Conservation (phyloP, 306 rosid species). For the Oemleria cerasiformis region DNA sequence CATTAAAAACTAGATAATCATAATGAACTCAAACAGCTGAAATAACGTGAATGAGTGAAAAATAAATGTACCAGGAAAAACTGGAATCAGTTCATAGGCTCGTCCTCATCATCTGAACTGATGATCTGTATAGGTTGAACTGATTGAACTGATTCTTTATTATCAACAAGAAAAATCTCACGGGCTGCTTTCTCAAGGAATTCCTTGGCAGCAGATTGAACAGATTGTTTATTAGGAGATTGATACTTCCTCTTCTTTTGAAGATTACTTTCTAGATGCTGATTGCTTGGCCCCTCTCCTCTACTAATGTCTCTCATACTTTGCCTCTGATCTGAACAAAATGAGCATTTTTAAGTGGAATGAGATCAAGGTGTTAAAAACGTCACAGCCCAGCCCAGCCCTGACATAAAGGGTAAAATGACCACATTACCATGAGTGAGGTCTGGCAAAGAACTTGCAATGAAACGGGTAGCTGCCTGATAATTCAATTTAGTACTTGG, state of each 20-base stretch:
- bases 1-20: background rate
- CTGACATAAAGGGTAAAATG: slow-evolving; percentile 9
- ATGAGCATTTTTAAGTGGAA: background rate
- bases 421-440: slow-evolving; percentile 65
- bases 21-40: background rate
- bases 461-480: slow-evolving; percentile 90
- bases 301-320: slow-evolving; percentile 67
- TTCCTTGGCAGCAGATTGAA: slow-evolving; percentile 71
- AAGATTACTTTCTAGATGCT: slow-evolving; percentile 42
- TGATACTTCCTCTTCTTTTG: slow-evolving; percentile 80
- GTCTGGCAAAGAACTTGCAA: slow-evolving; percentile 83
- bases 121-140: slow-evolving; percentile 43
- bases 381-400: background rate
- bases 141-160: slow-evolving; percentile 10
- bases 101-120: slow-evolving; percentile 41
- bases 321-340: slow-evolving; percentile 57
- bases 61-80: slow-evolving; percentile 32
- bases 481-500: slow-evolving; percentile 78
- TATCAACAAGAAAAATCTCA: slow-evolving; percentile 66
- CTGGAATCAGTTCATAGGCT: slow-evolving; percentile 27
- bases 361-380: background rate
- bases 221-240: slow-evolving; percentile 63
- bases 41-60: background rate
- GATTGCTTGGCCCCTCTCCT: slow-evolving; percentile 50
- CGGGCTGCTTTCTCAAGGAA: slow-evolving; percentile 86